Conservation (phyloP, 208 protist species). For the Naegleria fowleri region DNA sequence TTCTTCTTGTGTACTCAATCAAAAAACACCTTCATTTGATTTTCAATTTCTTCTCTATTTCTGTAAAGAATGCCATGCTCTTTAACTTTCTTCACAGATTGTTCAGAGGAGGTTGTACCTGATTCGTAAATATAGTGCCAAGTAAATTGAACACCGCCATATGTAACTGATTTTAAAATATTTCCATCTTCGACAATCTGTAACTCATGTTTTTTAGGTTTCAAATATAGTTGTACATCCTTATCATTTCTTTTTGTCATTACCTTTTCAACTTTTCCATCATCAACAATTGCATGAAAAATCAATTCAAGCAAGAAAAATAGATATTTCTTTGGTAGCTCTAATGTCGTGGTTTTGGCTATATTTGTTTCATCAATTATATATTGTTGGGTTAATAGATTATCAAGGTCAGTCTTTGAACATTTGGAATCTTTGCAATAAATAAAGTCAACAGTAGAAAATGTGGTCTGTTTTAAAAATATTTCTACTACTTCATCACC, state of each 20-base stretch:
- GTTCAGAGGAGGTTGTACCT: neutral
- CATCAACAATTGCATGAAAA: neutral
- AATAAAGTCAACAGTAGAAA: neutral
- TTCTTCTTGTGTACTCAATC: too few relatives aligned
- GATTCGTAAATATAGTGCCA: neutral
- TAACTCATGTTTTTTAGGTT: neutral
- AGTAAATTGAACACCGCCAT: neutral
- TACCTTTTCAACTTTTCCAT: neutral
- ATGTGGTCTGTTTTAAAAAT: neutral
- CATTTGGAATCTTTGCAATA: neutral
- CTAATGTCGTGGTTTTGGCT: neutral
- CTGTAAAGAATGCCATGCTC: neutral
- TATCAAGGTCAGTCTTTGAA: neutral
- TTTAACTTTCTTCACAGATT: neutral
- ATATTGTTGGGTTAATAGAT: neutral
- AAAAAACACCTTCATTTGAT: neutral
- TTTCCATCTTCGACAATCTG: neutral
- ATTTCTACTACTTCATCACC: neutral
- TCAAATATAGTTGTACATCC: too few relatives aligned
- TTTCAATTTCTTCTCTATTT: neutral
- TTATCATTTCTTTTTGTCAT: neutral
- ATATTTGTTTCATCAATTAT: neutral
- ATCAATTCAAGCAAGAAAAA: neutral
- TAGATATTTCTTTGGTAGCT: neutral
- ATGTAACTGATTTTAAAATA: neutral